A percentile compares a stretch with the other conserved stretches of the same genome.
These are phyloP conservation scores for Thuidium tamariscinum DNA, from an alignment of 225 moss, liverwort and hornwort species.

Conservation along the genomic window DNA sequence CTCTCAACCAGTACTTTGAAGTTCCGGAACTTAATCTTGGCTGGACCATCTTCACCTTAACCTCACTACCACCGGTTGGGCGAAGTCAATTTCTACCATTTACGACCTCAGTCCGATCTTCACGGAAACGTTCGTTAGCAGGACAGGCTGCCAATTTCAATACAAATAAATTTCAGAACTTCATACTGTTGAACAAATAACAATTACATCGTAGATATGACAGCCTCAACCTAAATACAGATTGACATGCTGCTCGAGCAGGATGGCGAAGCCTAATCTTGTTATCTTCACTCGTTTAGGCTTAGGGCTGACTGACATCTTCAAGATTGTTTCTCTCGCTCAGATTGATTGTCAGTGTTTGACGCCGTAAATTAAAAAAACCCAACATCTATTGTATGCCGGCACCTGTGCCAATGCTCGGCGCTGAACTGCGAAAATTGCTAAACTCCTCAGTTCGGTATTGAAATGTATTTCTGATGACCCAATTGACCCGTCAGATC, in stretches of 20 bases:
- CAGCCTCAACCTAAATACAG: not conserved
- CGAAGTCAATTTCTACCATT: not conserved
- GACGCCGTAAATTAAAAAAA: not conserved
- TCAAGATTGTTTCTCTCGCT: not conserved
- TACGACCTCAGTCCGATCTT: not conserved
- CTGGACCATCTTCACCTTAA: constrained; percentile 21
- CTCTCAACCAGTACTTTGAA: constrained; percentile 48
- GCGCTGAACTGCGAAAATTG: not conserved
- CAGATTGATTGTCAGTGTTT: not conserved
- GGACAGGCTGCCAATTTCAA: not conserved
- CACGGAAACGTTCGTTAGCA: not conserved
- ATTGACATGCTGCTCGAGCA: not conserved
- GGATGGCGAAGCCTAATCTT: not conserved
- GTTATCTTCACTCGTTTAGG: not conserved
- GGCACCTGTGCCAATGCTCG: not conserved
- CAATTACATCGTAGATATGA: not conserved
- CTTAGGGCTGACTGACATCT: not conserved
- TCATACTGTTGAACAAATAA: not conserved
- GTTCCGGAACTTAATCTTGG: constrained; percentile 16
- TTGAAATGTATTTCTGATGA: not conserved
- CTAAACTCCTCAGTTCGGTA: not conserved
- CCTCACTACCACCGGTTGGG: not conserved
- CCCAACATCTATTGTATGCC: not conserved
- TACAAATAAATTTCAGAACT: not conserved
- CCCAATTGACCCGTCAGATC: not conserved